Evolutionary conservation across 495 filamentous ascomycete genomes (phyloP).

Genomic region (Corynascus novoguineensis): DNA sequence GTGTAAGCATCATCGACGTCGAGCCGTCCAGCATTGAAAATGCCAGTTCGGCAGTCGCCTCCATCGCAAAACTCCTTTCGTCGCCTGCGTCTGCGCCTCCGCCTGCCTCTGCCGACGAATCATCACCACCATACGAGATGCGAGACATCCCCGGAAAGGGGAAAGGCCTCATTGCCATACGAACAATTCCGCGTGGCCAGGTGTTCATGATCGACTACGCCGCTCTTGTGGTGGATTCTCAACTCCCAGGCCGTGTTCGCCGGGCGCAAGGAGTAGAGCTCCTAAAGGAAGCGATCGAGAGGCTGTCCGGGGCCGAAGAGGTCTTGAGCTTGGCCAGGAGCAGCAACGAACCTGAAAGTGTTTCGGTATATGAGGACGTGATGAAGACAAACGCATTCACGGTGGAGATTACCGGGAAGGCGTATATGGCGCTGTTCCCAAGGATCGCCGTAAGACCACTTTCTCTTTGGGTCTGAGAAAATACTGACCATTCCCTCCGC

Average conservation of each 20-base stretch:
- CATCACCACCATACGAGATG: slow-evolving; percentile 19
- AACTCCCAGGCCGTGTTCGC: slow-evolving; percentile 24
- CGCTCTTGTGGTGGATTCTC: slow-evolving; percentile 24
- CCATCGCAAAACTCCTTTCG: slow-evolving; percentile 1
- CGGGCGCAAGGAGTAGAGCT: slow-evolving; percentile 21
- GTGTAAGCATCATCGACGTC: slow-evolving; percentile 26
- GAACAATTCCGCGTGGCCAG: slow-evolving; percentile 24
- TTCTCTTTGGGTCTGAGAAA: not conserved
- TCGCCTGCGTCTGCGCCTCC: slow-evolving; percentile 1
- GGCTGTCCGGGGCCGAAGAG: slow-evolving; percentile 23
- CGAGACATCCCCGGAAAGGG: slow-evolving; percentile 29
- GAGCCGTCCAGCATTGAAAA: slow-evolving; percentile 11
- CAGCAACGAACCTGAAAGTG: slow-evolving; percentile 17
- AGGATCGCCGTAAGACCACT: slow-evolving; percentile 18
- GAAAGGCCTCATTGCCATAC: slow-evolving; percentile 31
- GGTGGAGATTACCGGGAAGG: slow-evolving; percentile 10
- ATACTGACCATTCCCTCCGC: not conserved
- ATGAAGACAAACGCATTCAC: slow-evolving; percentile 33
- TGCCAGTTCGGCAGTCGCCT: slow-evolving; percentile 12
- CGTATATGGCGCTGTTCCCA: slow-evolving; percentile 23
- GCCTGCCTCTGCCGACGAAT: slow-evolving; percentile 7
- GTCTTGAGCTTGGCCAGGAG: slow-evolving; percentile 30
- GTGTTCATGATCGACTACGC: slow-evolving; percentile 30
- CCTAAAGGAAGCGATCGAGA: slow-evolving; percentile 23
- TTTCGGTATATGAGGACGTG: slow-evolving; percentile 29